Base-by-base conservation (phyloP, 2,329 filamentous ascomycete species). In the Penicillium verrucosum region DNA sequence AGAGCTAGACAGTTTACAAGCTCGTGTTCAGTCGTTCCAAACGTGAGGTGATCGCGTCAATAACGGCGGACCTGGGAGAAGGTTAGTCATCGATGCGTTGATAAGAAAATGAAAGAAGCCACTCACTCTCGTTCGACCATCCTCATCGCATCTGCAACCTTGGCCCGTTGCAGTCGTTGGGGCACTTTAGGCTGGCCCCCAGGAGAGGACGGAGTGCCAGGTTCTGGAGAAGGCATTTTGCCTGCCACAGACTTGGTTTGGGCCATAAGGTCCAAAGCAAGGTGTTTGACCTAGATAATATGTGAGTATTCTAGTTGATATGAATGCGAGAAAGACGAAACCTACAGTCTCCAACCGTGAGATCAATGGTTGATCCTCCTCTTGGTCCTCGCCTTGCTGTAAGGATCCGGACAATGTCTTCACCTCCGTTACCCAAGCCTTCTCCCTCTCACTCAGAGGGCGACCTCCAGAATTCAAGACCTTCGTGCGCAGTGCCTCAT, bases 71-170 rank as follows among this genome's bases (percentile, higher is more conserved):
- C 53, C 75, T 77, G 51, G 12, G 58, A 29, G 16, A 29, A 9
- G 8, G 53, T 69, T 54, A 63, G 53, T 18, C 29, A 41, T 27
- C 32, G 25, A 30, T 25, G 44, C 23, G 42, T n/a, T 42, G 1
- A 45, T 21, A 51, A 32, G n/a, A n/a, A 30, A 29, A 21, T 27
- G 11, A 25, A 34, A 29, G 23, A 23, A 16, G 16, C 0, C 40
- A 70, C 75, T 59, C 56, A 77, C 75, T 81, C 78, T 72, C 78
- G 70, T 57, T 80, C 78, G 45, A 81, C 76, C 77, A 81, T 76
- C 40, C 68, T 72, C 77, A 79, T 79, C 6, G 78, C 78, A 65
- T 81, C 77, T 2, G 71, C 70, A 46, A 80, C 69, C 66, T 75
- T 78, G 36, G 76, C 75, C 37, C 74, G 75, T 58, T 80, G 78